Percentiles rank a stretch among this genome's conserved stretches.
Evolutionary conservation across 139 green algal species (phyloP).

Genomic region (Spirogloea muscicola): DNA sequence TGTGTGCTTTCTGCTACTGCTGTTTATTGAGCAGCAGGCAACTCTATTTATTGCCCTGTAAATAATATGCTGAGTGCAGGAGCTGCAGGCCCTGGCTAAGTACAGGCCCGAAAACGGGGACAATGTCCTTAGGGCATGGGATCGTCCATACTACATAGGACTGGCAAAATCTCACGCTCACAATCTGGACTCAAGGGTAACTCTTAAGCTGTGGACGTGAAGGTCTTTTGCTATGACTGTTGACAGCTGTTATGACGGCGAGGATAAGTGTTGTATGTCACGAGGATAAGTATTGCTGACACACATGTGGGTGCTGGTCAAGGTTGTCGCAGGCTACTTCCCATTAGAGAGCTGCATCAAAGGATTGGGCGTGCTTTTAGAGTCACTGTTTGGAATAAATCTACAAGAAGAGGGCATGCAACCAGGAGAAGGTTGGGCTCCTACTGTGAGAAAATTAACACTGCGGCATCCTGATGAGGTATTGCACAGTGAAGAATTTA

Average conservation of each 20-base stretch:
- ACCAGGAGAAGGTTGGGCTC: constrained; percentile 65
- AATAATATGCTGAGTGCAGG: constrained; percentile 25
- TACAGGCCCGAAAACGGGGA: not conserved
- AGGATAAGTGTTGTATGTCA: too few species aligned
- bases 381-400: constrained; percentile 53
- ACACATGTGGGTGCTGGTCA: not conserved
- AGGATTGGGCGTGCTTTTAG: constrained; percentile 60
- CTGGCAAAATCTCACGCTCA: constrained; percentile 3
- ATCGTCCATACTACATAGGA: constrained; percentile 54
- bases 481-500: too few species aligned
- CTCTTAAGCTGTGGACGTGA: too few species aligned
- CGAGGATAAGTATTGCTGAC: too few species aligned
- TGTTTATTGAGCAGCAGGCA: too few species aligned
- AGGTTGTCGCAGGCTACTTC: constrained; percentile 45
- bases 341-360: constrained; percentile 44
- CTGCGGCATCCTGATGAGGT: constrained; percentile 19
- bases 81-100: constrained; percentile 45
- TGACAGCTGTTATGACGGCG: too few species aligned
- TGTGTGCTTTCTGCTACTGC: too few species aligned
- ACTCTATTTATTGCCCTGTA: too few species aligned
- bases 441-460: constrained; percentile 52
- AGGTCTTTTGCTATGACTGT: too few species aligned
- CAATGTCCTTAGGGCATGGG: constrained; percentile 52
- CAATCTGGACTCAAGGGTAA: constrained; percentile 31
- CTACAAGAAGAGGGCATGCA: constrained; percentile 37